phyloP scores from a whole-genome alignment of 2,329 filamentous ascomycete genomes.

The Graphilbum fragrans region DNA sequence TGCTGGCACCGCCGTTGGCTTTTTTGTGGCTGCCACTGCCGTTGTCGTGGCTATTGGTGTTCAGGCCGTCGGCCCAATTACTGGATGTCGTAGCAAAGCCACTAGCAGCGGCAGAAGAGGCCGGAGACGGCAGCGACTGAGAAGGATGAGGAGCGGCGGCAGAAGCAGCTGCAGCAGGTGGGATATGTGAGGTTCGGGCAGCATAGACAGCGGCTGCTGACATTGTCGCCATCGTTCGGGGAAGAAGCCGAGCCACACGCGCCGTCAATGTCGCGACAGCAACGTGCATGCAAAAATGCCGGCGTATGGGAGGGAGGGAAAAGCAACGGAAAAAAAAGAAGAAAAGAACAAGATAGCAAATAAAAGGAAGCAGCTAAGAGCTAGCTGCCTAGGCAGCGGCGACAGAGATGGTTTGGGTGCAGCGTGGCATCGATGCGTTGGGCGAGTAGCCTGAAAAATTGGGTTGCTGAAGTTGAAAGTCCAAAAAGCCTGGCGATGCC shows the following conservation, averaged over 20 bases:
- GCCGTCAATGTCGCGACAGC: not conserved
- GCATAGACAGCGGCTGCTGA: conserved; percentile 8
- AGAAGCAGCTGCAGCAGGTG: not conserved
- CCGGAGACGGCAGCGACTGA: not conserved
- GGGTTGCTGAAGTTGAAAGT: no score
- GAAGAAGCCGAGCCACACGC: not conserved
- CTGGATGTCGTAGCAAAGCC: not conserved
- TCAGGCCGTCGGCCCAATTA: not conserved
- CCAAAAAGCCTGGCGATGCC: no score
- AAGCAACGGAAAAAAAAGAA: no score
- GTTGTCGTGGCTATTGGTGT: not conserved
- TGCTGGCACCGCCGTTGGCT: not conserved
- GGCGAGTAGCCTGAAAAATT: no score
- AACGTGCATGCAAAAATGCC: not conserved
- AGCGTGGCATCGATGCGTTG: no score
- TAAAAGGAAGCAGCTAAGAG: no score
- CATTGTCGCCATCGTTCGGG: conserved; percentile 2
- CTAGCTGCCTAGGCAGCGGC: no score
- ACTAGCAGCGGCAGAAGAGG: no score
- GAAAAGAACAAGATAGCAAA: no score
- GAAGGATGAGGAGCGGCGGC: no score
- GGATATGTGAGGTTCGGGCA: not conserved
- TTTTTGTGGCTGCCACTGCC: not conserved
- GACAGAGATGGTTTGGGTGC: no score
- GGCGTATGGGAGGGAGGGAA: no score